These are phyloP conservation scores for Haplosporangium sp. DNA, from an alignment of 371 early-diverging fungal species.

Conservation along the genomic window DNA sequence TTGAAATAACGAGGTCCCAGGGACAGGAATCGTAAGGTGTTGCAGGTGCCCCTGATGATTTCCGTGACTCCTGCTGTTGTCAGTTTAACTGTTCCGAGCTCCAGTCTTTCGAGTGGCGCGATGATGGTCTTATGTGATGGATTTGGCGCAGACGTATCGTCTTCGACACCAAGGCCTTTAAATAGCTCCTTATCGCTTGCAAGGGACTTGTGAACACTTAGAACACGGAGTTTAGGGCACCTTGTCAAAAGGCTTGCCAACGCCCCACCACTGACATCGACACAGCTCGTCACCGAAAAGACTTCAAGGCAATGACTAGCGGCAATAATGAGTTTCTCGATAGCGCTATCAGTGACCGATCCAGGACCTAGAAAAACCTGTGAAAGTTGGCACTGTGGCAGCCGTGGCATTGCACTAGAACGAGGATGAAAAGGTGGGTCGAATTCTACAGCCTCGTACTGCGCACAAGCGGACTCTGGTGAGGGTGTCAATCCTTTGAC, in stretches of 20 bases:
- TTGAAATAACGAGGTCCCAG: constrained; percentile 33
- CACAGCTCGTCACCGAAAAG: constrained; percentile 41
- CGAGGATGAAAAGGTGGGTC: no score
- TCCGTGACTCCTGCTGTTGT: constrained; percentile 22
- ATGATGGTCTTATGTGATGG: constrained; percentile 14
- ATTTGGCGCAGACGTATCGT: background rate
- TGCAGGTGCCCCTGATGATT: constrained; percentile 21
- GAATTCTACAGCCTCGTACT: no score
- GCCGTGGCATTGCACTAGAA: background rate
- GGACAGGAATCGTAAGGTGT: constrained; percentile 20
- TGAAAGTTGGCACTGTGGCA: constrained; percentile 13
- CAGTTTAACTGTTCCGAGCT: constrained; percentile 31
- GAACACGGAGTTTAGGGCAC: constrained; percentile 41
- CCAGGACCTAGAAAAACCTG: constrained; percentile 51
- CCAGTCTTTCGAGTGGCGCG: constrained; percentile 39
- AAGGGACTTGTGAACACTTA: constrained; percentile 30
- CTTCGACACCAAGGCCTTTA: constrained; percentile 29
- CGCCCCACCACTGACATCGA: constrained; percentile 40
- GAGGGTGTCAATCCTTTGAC: constrained; percentile 15
- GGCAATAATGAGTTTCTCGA: constrained; percentile 34
- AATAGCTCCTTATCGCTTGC: constrained; percentile 39
- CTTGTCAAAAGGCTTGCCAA: constrained; percentile 35
- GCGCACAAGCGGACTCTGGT: background rate
- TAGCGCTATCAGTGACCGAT: constrained; percentile 43
- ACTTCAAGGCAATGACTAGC: constrained; percentile 41